These are phyloP conservation scores for Fistulinella staudtii DNA, from an alignment of 1,284 basidiomycete species.

Conservation along the genomic window DNA sequence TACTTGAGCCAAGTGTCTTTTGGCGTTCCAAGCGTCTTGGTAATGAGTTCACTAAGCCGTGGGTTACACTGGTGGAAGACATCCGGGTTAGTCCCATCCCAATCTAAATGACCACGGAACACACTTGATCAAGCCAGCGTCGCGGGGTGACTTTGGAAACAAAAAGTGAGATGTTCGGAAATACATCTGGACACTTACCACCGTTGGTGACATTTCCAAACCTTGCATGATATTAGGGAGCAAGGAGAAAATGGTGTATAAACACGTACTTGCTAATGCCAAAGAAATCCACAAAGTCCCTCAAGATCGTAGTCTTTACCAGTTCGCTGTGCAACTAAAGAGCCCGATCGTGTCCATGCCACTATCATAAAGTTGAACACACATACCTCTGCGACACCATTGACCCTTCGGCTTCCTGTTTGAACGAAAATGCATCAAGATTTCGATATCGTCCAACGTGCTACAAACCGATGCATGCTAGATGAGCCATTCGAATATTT, in stretches of 20 bases:
- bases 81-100: slow-evolving; percentile 8
- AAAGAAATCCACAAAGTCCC: slow-evolving; percentile 87
- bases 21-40: slow-evolving; percentile 71
- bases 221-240: slow-evolving; percentile 34
- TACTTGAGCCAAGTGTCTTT: slow-evolving; percentile 80
- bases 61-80: slow-evolving; percentile 70
- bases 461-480: slow-evolving; percentile 66
- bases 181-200: slow-evolving; percentile 46
- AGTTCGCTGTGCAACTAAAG: slow-evolving; percentile 68
- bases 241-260: neutral
- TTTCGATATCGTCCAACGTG: neutral
- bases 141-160: slow-evolving; percentile 64
- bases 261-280: slow-evolving; percentile 65
- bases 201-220: slow-evolving; percentile 86
- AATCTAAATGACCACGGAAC: neutral
- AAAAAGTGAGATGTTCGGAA: slow-evolving; percentile 7
- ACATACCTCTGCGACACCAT: slow-evolving; percentile 90
- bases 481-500: slow-evolving; percentile 84
- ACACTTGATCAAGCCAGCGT: slow-evolving; percentile 81
- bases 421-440: neutral
- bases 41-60: slow-evolving; percentile 76
- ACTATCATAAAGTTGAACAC: neutral
- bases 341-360: neutral
- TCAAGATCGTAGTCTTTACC: slow-evolving; percentile 76
- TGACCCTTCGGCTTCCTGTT: slow-evolving; percentile 77